Evolutionary conservation across 768 basidiomycete genomes (phyloP).

Genomic region (Serpula lacrymans): DNA sequence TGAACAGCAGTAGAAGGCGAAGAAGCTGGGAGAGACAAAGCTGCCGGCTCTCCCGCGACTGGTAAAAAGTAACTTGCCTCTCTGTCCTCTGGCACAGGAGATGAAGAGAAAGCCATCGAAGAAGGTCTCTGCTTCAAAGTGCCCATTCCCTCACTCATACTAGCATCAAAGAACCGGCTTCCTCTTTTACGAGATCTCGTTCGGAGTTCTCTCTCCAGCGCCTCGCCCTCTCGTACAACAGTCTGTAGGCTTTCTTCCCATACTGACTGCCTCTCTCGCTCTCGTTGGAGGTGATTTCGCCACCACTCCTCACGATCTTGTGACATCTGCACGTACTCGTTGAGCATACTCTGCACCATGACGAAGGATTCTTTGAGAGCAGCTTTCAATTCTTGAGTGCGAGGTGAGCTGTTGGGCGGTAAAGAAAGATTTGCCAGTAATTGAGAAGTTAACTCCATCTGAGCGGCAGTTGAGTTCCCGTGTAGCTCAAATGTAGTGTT

Average conservation of each 20-base stretch:
- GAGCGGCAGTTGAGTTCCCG: slow-evolving; percentile 66
- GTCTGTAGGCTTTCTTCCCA: slow-evolving; percentile 92
- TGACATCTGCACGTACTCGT: slow-evolving; percentile 66
- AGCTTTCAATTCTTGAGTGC: slow-evolving; percentile 33
- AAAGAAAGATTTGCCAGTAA: slow-evolving; percentile 50
- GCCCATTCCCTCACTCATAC: slow-evolving; percentile 18
- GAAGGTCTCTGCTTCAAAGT: slow-evolving; percentile 20
- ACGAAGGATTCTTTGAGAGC: slow-evolving; percentile 61
- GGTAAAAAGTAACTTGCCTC: slow-evolving; percentile 15
- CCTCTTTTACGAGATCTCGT: slow-evolving; percentile 55
- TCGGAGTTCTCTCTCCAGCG: slow-evolving; percentile 75
- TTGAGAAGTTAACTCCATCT: slow-evolving; percentile 73
- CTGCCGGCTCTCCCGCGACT: not conserved
- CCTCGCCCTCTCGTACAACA: slow-evolving; percentile 84
- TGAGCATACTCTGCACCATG: slow-evolving; percentile 55
- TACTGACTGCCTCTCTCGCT: slow-evolving; percentile 57
- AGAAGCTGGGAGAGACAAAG: not conserved
- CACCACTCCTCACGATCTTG: slow-evolving; percentile 83
- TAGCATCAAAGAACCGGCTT: slow-evolving; percentile 50
- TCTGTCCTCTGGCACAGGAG: slow-evolving; percentile 14
- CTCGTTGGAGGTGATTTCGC: slow-evolving; percentile 58
- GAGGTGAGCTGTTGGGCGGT: slow-evolving; percentile 24
- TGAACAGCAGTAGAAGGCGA: slow-evolving; percentile 8
- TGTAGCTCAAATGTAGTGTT: slow-evolving; percentile 58
- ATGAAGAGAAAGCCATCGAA: slow-evolving; percentile 10